These are phyloP conservation scores for Russula griseocarnosa DNA, from an alignment of 768 basidiomycete species.

Conservation along the genomic window DNA sequence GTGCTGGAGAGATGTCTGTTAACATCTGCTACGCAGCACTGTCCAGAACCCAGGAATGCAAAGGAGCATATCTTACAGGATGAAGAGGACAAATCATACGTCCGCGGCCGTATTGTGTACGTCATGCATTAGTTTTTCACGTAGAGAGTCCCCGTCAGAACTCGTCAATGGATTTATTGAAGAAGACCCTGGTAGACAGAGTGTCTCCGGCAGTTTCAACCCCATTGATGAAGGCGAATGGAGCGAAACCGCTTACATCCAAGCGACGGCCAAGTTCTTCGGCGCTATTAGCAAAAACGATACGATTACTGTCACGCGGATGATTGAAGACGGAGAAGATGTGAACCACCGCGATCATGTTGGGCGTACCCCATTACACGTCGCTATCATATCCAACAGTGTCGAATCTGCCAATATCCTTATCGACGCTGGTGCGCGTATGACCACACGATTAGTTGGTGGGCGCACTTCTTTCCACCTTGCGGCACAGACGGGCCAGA, in stretches of 20 bases:
- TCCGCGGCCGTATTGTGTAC: constrained; percentile 38
- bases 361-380: constrained; percentile 56
- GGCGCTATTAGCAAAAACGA: constrained; percentile 49
- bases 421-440: constrained; percentile 52
- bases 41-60: constrained; percentile 51
- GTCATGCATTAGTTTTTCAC: background rate
- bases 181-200: constrained; percentile 59
- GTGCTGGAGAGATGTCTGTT: background rate
- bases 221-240: constrained; percentile 66
- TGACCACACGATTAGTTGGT: constrained; percentile 54
- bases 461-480: constrained; percentile 55
- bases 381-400: constrained; percentile 49
- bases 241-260: constrained; percentile 58
- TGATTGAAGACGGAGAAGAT: constrained; percentile 44
- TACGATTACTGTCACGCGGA: constrained; percentile 37
- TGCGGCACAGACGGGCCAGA: constrained; percentile 47
- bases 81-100: constrained; percentile 50
- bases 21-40: constrained; percentile 38
- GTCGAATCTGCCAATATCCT: constrained; percentile 47
- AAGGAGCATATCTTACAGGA: constrained; percentile 52
- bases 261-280: constrained; percentile 52
- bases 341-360: constrained; percentile 57
- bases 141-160: background rate
- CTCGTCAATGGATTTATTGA: constrained; percentile 46
- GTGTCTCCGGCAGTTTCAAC: constrained; percentile 58